phyloP scores from a whole-genome alignment of 805 yeast genomes.

The Nakazawaea holstii region DNA sequence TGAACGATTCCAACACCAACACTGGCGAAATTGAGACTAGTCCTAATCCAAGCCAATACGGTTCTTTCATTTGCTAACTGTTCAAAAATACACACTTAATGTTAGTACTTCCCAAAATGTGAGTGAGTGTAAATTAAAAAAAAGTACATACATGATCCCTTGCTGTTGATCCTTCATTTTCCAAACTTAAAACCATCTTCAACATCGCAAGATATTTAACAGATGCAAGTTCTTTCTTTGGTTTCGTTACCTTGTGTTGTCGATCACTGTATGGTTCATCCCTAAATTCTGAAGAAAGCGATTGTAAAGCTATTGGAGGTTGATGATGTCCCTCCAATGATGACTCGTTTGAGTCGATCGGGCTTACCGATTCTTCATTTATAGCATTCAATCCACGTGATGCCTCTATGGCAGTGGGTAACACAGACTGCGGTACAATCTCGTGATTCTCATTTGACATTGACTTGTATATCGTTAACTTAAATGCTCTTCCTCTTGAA shows the following conservation, averaged over 20 bases:
- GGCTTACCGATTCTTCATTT: too few species aligned
- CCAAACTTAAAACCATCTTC: conserved; percentile 16
- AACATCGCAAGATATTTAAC: background rate
- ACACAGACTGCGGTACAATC: background rate
- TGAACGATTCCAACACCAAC: conserved; percentile 52
- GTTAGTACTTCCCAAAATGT: background rate
- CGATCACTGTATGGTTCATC: background rate
- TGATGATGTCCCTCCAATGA: background rate
- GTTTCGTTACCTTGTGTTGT: background rate
- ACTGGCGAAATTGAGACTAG: conserved; percentile 44
- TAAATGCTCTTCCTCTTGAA: background rate
- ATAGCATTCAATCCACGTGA: too few species aligned
- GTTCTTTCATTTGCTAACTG: conserved; percentile 58
- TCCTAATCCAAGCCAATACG: conserved; percentile 53
- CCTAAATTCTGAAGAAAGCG: background rate
- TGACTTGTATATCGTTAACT: background rate
- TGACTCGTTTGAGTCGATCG: too few species aligned
- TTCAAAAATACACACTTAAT: background rate
- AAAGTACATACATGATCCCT: conserved; percentile 36
- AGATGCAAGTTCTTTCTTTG: background rate
- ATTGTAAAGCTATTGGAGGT: background rate
- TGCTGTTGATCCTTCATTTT: conserved; percentile 44
- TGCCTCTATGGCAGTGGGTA: too few species aligned
- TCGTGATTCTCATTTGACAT: background rate
- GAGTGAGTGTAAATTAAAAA: too few species aligned